These are phyloP conservation scores for Draba incana DNA, from an alignment of 345 rosid genomes.

Conservation along the genomic window DNA sequence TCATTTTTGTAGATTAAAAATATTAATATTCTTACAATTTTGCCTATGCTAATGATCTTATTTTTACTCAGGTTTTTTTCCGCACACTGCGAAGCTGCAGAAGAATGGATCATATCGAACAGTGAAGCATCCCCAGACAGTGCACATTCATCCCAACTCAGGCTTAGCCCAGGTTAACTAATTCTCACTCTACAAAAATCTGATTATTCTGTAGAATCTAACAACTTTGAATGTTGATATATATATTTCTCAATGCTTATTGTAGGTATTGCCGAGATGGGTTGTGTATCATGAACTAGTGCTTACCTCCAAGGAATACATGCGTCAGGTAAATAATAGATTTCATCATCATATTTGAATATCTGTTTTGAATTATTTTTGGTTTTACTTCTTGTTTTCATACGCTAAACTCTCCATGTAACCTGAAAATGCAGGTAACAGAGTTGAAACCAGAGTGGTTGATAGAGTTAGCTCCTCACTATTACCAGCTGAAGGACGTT, in stretches of 20 bases:
- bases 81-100: slow-evolving; percentile 86
- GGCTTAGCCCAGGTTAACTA: slow-evolving; percentile 79
- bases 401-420: background rate
- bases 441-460: slow-evolving; percentile 99
- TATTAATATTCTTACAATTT: background rate
- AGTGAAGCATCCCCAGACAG: slow-evolving; percentile 93
- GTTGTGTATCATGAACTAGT: slow-evolving; percentile 90
- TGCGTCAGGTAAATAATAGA: slow-evolving; percentile 66
- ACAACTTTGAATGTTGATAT: background rate
- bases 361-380: background rate
- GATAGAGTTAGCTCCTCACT: slow-evolving; percentile 96
- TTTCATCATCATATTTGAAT: slow-evolving; percentile 8
- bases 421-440: slow-evolving; percentile 58
- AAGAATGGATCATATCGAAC: slow-evolving; percentile 90
- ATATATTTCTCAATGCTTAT: slow-evolving; percentile 16
- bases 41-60: slow-evolving; percentile 25
- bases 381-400: slow-evolving; percentile 24
- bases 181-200: background rate
- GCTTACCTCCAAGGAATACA: slow-evolving; percentile 88
- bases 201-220: slow-evolving; percentile 10
- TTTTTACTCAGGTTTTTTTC: slow-evolving; percentile 70
- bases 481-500: slow-evolving; percentile 92
- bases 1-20: slow-evolving; percentile 1
- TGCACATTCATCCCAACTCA: slow-evolving; percentile 91
- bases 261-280: slow-evolving; percentile 90